These are phyloP conservation scores for Ceratobasidium sp. DNA, from an alignment of 1,284 basidiomycete genomes.

Conservation along the genomic window DNA sequence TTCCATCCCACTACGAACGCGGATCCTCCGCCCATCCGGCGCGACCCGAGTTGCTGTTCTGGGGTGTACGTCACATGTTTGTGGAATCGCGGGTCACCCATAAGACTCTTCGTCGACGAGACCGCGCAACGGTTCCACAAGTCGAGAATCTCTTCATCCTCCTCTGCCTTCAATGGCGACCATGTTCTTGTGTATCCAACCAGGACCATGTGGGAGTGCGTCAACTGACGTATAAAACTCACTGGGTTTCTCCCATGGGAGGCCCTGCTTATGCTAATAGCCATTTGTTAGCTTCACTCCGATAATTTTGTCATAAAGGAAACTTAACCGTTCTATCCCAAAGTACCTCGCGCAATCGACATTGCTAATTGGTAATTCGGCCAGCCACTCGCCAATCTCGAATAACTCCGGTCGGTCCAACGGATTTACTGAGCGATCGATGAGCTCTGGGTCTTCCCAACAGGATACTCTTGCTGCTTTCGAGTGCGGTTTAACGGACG, in stretches of 20 bases:
- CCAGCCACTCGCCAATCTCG: neutral
- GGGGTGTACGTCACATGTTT: slow-evolving; percentile 35
- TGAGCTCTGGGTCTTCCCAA: neutral
- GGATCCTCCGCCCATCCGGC: neutral
- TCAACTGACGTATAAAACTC: slow-evolving; percentile 51
- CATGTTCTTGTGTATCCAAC: slow-evolving; percentile 52
- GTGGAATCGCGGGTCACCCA: slow-evolving; percentile 34
- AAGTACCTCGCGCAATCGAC: neutral
- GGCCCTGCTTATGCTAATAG: slow-evolving; percentile 1
- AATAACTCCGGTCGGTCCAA: neutral
- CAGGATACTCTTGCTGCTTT: neutral
- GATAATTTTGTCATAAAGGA: too few species aligned
- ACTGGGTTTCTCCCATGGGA: slow-evolving; percentile 50
- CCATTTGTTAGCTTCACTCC: neutral
- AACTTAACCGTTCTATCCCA: slow-evolving; percentile 3
- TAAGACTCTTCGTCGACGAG: slow-evolving; percentile 54
- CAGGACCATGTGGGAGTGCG: slow-evolving; percentile 50
- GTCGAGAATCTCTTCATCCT: slow-evolving; percentile 52
- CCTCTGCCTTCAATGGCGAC: slow-evolving; percentile 50
- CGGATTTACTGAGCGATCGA: neutral
- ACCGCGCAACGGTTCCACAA: slow-evolving; percentile 56
- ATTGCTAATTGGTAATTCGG: neutral
- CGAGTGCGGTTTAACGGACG: neutral
- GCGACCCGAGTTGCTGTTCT: neutral
- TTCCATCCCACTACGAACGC: slow-evolving; percentile 26